Evolutionary conservation across 768 basidiomycete genomes (phyloP), one percentile per base, ranked within the genome.

Genomic region (Lactarius deliciosus): DNA sequence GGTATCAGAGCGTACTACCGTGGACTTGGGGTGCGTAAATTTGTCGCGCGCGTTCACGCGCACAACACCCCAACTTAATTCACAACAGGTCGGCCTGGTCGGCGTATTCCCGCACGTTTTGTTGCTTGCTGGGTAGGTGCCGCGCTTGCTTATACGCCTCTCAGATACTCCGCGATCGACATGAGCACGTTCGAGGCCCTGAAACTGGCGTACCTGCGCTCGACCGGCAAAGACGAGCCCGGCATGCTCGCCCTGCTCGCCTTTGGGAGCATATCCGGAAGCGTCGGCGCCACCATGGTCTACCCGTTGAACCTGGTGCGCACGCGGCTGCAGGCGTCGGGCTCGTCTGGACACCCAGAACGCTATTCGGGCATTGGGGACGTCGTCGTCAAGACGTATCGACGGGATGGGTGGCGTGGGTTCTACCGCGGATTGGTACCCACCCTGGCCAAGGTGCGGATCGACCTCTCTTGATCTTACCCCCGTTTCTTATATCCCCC

Each of bases 161-260:
- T 32, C 60, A 90, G 89, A 65, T 92, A 92, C 75, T 90, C 92
- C 16, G 96, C 96, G 5, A 99, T 98, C 69, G 96, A 99, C 77
- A 96, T 94, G 92, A 91, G 89, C 72, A 96, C 96, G 3, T 98
- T 97, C 66, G 96, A 98, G 79, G 93, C 94, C 2, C 85, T 99
- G 64, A 98, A 98, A 76, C 80, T 95, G 54, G 88, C 91, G 2
- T 98, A 98, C 76, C 79, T 90, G 45, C 85, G 87, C 60, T 96
- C 95, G 38, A 91, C 92, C 6, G 90, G 89, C 40, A 86, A 89
- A 72, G 89, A 94, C 32, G 96, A 99, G 75, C 94, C 96, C 0
- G 92, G 92, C 2, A 86, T 95, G 7, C 81, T 95, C 61, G 94
- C 92, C 32, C 75, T 94, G 36, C 85, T 98, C 20, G 87, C 91